A percentile compares a stretch with the other conserved stretches of the same genome.
These are phyloP conservation scores for Kwoniella sp. DNA, from an alignment of 768 basidiomycete genomes.

Conservation along the genomic window DNA sequence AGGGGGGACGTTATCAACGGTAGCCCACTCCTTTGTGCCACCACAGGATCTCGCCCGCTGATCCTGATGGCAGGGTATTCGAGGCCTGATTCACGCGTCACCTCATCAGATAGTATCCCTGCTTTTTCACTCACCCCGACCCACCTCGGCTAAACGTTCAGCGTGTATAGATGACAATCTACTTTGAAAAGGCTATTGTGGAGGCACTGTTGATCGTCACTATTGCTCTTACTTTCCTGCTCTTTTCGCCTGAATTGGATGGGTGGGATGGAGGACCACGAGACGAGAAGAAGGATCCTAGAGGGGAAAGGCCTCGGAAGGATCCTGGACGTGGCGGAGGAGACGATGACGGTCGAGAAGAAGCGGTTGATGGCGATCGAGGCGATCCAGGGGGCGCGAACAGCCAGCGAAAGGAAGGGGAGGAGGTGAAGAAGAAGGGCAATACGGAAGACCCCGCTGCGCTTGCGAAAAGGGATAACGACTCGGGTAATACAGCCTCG, in stretches of 20 bases:
- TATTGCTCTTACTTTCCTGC: conserved; percentile 4
- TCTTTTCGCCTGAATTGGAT: not conserved
- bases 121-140: too few species aligned
- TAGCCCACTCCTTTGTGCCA: too few species aligned
- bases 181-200: conserved; percentile 8
- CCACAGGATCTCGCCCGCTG: too few species aligned
- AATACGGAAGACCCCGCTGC: not conserved
- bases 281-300: too few species aligned
- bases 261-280: too few species aligned
- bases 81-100: too few species aligned
- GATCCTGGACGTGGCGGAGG: not conserved
- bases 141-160: too few species aligned
- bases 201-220: conserved; percentile 14
- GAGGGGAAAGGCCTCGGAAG: not conserved
- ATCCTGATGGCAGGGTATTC: too few species aligned
- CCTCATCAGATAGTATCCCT: too few species aligned
- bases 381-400: too few species aligned
- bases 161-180: conserved; percentile 13
- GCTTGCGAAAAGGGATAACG: not conserved
- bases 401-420: too few species aligned
- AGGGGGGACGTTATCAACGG: too few species aligned
- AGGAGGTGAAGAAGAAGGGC: not conserved
- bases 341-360: not conserved
- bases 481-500: not conserved
- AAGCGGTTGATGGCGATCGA: not conserved